Percentiles rank a stretch among this genome's conserved stretches.
Evolutionary conservation across 2,329 filamentous ascomycete genomes (phyloP).

Genomic region (Aquanectria penicillioides): DNA sequence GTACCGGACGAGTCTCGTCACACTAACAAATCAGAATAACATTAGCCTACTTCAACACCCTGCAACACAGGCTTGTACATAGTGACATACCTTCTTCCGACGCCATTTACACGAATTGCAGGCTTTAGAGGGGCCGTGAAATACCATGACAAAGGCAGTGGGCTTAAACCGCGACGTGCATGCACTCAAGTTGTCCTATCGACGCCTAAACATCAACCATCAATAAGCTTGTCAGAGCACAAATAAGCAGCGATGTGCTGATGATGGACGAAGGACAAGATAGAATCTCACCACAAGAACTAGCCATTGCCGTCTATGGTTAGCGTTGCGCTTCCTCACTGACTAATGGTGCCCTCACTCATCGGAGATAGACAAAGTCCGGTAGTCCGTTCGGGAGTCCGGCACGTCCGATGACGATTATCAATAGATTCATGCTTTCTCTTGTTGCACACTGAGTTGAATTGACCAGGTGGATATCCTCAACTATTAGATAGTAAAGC

Average conservation of each 20-base stretch:
- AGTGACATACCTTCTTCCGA: conserved; percentile 2
- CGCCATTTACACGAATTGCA: conserved; percentile 7
- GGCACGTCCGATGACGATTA: too few relatives aligned
- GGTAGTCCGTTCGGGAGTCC: too few relatives aligned
- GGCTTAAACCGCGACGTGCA: neutral
- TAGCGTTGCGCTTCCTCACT: conserved; percentile 13
- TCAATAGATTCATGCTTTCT: too few relatives aligned
- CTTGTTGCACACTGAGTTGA: too few relatives aligned
- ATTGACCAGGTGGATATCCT: too few relatives aligned
- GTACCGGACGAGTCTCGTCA: conserved; percentile 1
- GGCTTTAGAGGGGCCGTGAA: neutral
- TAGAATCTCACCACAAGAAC: neutral
- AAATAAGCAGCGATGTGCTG: neutral
- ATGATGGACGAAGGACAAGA: neutral
- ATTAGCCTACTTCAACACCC: neutral
- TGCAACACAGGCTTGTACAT: neutral
- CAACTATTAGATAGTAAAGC: too few relatives aligned
- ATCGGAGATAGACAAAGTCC: too few relatives aligned
- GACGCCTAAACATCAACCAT: too few relatives aligned
- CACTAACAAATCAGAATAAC: neutral
- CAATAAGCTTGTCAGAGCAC: too few relatives aligned
- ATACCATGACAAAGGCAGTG: neutral
- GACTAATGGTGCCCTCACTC: too few relatives aligned
- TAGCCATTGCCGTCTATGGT: neutral
- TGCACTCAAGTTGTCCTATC: neutral